Base-by-base conservation (phyloP, 1,284 basidiomycete genomes). In the Pulveroboletus sp. region DNA sequence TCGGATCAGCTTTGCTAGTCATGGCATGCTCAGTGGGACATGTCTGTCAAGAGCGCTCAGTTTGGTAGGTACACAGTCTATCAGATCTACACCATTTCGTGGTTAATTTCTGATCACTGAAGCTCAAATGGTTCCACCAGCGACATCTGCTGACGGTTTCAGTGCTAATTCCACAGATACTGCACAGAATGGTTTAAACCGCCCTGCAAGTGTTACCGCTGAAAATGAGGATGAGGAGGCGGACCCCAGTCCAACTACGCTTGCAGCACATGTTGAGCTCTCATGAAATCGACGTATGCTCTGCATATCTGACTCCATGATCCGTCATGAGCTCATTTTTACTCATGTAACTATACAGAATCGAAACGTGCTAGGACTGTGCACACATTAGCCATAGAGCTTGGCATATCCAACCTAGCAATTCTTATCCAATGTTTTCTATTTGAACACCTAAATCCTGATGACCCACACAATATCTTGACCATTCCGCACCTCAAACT, bases 381-480 rank as follows among this genome's bases (percentile, higher is more conserved):
- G 26, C 2, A 1, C 6, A 19, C 48, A 44, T 32, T 60, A 29
- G 48, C 50, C 16, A 39, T 36, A 40, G 54, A 61, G 11, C 59
- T 68, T 12, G 40, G 56, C 9, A 57, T 62, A 15, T 61, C 64
- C 0, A 7, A 56, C 12, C 56, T 73, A 0, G 45, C 52, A 0
- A n/a, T 56, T 8, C 57, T 60, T 3, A 16, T 60, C 21, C 9
- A 1, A 41, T 3, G 11, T 21, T 60, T 60, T 32, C 48, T 60
- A 17, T 60, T 53, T 6, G 8, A 50, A 13, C 10, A 3, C 42
- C 3, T 56, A 3, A 46, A 61, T 29, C 58, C 50, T 13, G n/a
- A 53, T 3, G 35, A 60, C 39, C 16, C 29, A 46, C 10, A 2
- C 3, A 35, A 60, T 29, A 37, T 37, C 12, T 42, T 4, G 6